Evolutionary conservation across 2,329 filamentous ascomycete species (phyloP).

Genomic region (Aspergillus clavatus): DNA sequence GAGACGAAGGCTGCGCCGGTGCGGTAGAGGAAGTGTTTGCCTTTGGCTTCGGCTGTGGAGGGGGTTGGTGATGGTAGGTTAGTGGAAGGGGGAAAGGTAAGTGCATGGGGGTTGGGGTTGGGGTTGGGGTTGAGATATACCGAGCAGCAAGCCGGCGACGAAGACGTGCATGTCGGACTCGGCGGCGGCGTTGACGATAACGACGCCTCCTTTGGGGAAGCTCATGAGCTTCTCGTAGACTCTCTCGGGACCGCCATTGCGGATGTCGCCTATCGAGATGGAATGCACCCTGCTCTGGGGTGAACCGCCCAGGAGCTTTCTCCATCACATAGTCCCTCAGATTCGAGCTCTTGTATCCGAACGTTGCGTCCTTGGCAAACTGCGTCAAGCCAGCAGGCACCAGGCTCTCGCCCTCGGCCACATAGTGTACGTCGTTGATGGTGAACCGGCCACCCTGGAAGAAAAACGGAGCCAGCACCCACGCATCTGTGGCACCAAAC

Average conservation of each 20-base stretch:
- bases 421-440: conserved; percentile 55
- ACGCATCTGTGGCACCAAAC: conserved; percentile 49
- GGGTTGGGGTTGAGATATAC: conserved; percentile 20
- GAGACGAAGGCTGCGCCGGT: conserved; percentile 47
- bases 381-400: conserved; percentile 52
- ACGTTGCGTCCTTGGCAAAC: conserved; percentile 55
- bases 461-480: conserved; percentile 57
- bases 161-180: conserved; percentile 55
- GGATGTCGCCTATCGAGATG: conserved; percentile 47
- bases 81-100: not conserved
- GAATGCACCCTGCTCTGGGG: conserved; percentile 38
- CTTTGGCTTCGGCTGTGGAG: conserved; percentile 32
- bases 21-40: conserved; percentile 44
- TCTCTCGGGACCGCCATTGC: conserved; percentile 41
- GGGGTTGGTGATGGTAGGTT: too few species aligned
- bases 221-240: conserved; percentile 41
- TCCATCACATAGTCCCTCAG: conserved; percentile 51
- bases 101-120: not conserved
- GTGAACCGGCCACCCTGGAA: conserved; percentile 55
- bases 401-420: conserved; percentile 47
- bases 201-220: conserved; percentile 37
- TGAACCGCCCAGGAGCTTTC: conserved; percentile 46
- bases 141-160: conserved; percentile 45
- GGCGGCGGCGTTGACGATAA: conserved; percentile 51
- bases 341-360: conserved; percentile 54